Evolutionary conservation across 805 yeast genomes (phyloP), one percentile per base, ranked within the genome.

Genomic region (Wickerhamomyces chambardii): DNA sequence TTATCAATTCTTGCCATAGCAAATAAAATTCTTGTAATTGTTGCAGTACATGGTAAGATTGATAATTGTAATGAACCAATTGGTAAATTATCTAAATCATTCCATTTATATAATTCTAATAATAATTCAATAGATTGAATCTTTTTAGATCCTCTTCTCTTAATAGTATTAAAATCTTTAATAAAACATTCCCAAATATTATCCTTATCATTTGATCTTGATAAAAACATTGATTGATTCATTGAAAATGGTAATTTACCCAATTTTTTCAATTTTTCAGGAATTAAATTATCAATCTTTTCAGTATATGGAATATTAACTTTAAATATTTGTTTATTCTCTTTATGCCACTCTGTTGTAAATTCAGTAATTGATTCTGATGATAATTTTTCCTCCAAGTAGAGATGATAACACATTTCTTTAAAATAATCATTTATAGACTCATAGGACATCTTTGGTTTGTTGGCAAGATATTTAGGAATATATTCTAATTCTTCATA

Each of bases 1-100:
- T 75, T 75, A 31, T 64, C 65, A 26, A 79, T 63, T 32, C 73
- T 63, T 2, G 73, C 63, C 84, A 80, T 81, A 1, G 86, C 81
- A 44, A 71, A 68, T 50, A 80, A 61, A 6, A 78, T 76, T 53
- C 87, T 61, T 30, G 74, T 68, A 6, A 76, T 71, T 3, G 81
- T 80, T 5, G 74, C 72, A 8, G 81, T 73, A 16, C 77, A 75
- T 1, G 86, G 85, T 33, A 80, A 47, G 11, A 81, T 48, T 25
- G 62, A 59, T 26, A 62, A 47, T 14, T 48, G 41, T 33, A 64
- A 61, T 5, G 64, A 61, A 3, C 65, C 53, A 9, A 50, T 56
- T 1, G 83, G 83, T 39, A 76, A 58, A 4, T 64, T 64, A 31
- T 55, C 53, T 24, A 39, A 28, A n/a, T 57, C 58, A 46, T 78